Evolutionary conservation across 2,329 filamentous ascomycete species (phyloP).

Genomic region (Tympanopsis confertula): DNA sequence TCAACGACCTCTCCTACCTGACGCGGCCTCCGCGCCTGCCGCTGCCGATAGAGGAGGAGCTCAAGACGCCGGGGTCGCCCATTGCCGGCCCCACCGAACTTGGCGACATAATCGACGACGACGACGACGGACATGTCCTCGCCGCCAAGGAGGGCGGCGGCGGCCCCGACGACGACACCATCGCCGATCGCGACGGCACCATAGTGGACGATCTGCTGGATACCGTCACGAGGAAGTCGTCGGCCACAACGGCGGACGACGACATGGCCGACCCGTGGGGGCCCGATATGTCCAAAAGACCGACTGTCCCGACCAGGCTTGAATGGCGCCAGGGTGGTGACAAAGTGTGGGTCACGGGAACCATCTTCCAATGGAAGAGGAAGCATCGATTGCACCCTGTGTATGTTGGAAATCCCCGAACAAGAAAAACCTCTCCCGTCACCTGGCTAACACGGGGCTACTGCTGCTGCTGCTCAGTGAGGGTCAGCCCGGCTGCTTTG

Average conservation of each 20-base stretch:
- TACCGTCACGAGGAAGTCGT: conserved; percentile 51
- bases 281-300: conserved; percentile 61
- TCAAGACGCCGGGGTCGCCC: conserved; percentile 79
- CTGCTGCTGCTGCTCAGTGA: conserved; percentile 32
- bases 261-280: conserved; percentile 67
- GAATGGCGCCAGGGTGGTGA: conserved; percentile 78
- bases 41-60: conserved; percentile 84
- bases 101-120: conserved; percentile 36
- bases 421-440: conserved; percentile 2
- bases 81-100: conserved; percentile 64
- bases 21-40: conserved; percentile 76
- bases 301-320: conserved; percentile 71
- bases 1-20: conserved; percentile 52
- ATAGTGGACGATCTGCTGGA: neutral
- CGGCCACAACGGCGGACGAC: conserved; percentile 58
- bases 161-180: neutral
- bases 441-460: conserved; percentile 6
- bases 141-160: too few species aligned
- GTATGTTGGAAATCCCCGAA: conserved; percentile 40
- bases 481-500: conserved; percentile 47
- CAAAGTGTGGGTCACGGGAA: conserved; percentile 91
- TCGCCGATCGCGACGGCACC: neutral
- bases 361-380: conserved; percentile 93
- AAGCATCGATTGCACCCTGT: conserved; percentile 79
- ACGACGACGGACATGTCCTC: conserved; percentile 25